Percentiles rank a stretch among this genome's conserved stretches.
These are phyloP conservation scores for Mycena latifolia DNA, from an alignment of 768 basidiomycete species.

Conservation along the genomic window DNA sequence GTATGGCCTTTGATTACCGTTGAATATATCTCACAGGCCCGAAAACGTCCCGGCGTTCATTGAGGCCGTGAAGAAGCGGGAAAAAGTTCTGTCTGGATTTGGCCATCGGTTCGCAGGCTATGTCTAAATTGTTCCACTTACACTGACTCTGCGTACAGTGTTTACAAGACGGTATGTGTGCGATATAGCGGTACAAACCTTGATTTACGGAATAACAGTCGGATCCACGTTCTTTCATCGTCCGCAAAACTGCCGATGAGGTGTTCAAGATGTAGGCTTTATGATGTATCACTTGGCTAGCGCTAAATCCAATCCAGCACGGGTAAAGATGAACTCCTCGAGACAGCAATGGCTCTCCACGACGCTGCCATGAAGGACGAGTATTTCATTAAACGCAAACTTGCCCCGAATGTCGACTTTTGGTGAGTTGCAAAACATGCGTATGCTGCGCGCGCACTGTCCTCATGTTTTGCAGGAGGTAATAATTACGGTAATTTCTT, in stretches of 20 bases:
- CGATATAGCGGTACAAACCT: constrained; percentile 3
- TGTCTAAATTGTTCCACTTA: constrained; percentile 22
- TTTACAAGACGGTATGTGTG: constrained; percentile 77
- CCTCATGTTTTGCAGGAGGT: constrained; percentile 63
- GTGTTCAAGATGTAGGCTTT: constrained; percentile 84
- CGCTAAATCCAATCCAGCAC: constrained; percentile 61
- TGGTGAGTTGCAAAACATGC: constrained; percentile 62
- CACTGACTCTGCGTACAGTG: constrained; percentile 45
- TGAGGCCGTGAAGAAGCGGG: constrained; percentile 88
- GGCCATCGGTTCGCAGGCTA: constrained; percentile 75
- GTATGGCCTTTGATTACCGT: not conserved
- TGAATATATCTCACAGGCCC: constrained; percentile 59
- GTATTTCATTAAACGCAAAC: constrained; percentile 84
- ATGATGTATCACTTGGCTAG: not conserved
- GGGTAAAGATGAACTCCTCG: constrained; percentile 85
- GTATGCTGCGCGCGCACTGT: constrained; percentile 11
- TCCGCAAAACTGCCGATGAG: constrained; percentile 90
- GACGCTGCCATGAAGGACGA: constrained; percentile 92
- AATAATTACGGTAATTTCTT: constrained; percentile 36
- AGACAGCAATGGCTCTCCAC: constrained; percentile 91
- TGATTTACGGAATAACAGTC: constrained; percentile 61
- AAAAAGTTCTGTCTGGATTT: constrained; percentile 91
- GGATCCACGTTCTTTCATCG: constrained; percentile 92
- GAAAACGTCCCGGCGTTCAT: constrained; percentile 89
- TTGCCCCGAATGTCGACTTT: constrained; percentile 94